Conservation (phyloP, 2,329 filamentous ascomycete species). For the Erysiphe pulchra region DNA sequence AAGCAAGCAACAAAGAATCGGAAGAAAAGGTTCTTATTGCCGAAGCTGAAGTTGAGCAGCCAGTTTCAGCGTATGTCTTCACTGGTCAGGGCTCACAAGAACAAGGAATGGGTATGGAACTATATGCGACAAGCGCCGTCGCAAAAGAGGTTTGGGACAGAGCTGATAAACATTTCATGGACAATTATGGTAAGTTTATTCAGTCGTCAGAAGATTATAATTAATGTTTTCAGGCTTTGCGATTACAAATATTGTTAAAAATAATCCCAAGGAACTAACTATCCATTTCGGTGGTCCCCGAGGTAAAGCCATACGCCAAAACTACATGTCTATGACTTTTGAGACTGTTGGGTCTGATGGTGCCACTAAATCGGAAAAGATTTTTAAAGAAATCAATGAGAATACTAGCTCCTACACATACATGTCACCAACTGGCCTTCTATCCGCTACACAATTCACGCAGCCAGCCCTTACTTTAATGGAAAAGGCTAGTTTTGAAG, state of each 20-base stretch:
- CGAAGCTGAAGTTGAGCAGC: slow-evolving; percentile 94
- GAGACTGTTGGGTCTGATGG: slow-evolving; percentile 90
- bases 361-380: slow-evolving; percentile 90
- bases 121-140: slow-evolving; percentile 79
- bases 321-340: slow-evolving; percentile 99
- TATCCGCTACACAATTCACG: slow-evolving; percentile 95
- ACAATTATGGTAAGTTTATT: slow-evolving; percentile 62
- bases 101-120: slow-evolving; percentile 98
- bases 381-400: slow-evolving; percentile 95
- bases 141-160: slow-evolving; percentile 96
- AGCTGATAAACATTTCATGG: slow-evolving; percentile 91
- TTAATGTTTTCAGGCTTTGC: slow-evolving; percentile 41
- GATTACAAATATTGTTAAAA: slow-evolving; percentile 97
- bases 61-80: slow-evolving; percentile 89
- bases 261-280: slow-evolving; percentile 96
- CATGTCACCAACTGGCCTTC: slow-evolving; percentile 73
- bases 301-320: slow-evolving; percentile 90
- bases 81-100: slow-evolving; percentile 96
- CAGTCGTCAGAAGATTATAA: slow-evolving; percentile 1
- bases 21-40: slow-evolving; percentile 90
- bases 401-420: slow-evolving; percentile 91
- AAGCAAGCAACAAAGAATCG: slow-evolving; percentile 81
- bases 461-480: slow-evolving; percentile 92
- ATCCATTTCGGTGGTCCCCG: slow-evolving; percentile 93
- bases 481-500: slow-evolving; percentile 99